Evolutionary conservation across 2,329 filamentous ascomycete species (phyloP), one percentile per base, ranked within the genome.

Genomic region (Apiospora hydei): DNA sequence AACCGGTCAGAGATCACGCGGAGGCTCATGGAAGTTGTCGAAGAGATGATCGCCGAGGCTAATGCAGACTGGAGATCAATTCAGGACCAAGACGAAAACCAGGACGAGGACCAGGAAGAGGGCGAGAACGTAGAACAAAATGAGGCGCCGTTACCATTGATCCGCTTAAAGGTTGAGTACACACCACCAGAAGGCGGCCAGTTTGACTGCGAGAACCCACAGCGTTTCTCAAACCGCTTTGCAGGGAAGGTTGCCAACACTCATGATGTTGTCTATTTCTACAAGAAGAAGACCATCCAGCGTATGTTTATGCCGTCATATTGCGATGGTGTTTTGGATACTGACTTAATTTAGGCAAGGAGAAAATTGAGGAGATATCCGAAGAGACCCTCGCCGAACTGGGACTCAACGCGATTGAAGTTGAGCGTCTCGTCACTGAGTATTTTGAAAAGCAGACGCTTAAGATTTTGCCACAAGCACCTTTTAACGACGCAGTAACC

Each of bases 221-320:
- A 98, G 80, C 91, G 96, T 11, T 98, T 98, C 78, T 98, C 96
- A 0, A 97, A 97, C 80, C 90, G 95, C 3, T 99, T 98, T 77
- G 88, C 93, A 1, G 93, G 91, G n/a, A 93, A 91, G 78, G 96
- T 99, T 0, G 96, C 96, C 72, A 99, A 99, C 79, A 91, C 92
- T 13, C 97, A 95, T 76, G 96, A 99, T 77, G 94, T 99, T 0
- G 91, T 99, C 0, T 93, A 96, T 78, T 98, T 97, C 80, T 92
- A 98, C 81, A 90, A 94, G 71, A 98, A 96, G 83, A 98, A 98
- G 83, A 89, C 89, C n/a, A 83, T 83, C 5, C 84, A 83, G 7
- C 85, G 86, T 86, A 82, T 76, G 84, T 82, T 18, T 43, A 38
- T 11, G 3, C 24, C 70, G 24, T 5, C 53, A 30, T 67, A n/a